These are phyloP conservation scores for Aureobasidium vineae DNA, from an alignment of 2,329 filamentous ascomycete genomes.

Conservation along the genomic window DNA sequence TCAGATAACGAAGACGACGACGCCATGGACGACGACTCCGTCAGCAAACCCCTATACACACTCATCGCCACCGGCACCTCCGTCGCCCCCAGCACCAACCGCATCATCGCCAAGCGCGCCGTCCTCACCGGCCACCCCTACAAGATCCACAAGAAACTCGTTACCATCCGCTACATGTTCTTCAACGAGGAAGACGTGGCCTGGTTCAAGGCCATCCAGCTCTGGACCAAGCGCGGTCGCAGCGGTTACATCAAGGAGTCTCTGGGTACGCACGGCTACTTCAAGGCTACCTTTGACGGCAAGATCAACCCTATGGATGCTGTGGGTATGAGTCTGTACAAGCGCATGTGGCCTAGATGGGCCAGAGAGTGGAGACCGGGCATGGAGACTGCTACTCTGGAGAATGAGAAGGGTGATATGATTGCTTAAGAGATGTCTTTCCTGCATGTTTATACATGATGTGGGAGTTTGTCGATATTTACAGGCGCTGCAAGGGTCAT, in stretches of 20 bases:
- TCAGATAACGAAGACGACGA: conserved; percentile 45
- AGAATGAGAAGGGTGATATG: conserved; percentile 25
- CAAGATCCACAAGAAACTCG: conserved; percentile 97
- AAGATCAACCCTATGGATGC: conserved; percentile 95
- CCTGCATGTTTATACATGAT: not conserved
- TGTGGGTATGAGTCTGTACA: conserved; percentile 72
- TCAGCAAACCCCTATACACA: conserved; percentile 38
- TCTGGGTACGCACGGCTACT: conserved; percentile 97
- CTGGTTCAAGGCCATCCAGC: conserved; percentile 95
- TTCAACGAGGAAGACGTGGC: conserved; percentile 93
- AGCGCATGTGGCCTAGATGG: conserved; percentile 62
- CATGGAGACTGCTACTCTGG: conserved; percentile 12
- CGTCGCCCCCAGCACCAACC: conserved; percentile 68
- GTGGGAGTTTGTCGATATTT: not conserved
- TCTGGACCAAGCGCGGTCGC: conserved; percentile 89
- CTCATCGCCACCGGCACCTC: conserved; percentile 86
- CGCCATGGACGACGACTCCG: conserved; percentile 29
- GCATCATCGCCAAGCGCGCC: conserved; percentile 89
- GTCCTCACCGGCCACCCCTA: conserved; percentile 94
- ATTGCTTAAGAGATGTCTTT: not conserved
- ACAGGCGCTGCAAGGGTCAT: not conserved
- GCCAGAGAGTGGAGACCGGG: conserved; percentile 50
- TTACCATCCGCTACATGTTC: conserved; percentile 99
- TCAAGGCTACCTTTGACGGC: conserved; percentile 97
- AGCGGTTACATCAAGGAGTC: conserved; percentile 92